These are phyloP conservation scores for Hygrocybe punicea DNA, from an alignment of 768 basidiomycete species.

Conservation along the genomic window DNA sequence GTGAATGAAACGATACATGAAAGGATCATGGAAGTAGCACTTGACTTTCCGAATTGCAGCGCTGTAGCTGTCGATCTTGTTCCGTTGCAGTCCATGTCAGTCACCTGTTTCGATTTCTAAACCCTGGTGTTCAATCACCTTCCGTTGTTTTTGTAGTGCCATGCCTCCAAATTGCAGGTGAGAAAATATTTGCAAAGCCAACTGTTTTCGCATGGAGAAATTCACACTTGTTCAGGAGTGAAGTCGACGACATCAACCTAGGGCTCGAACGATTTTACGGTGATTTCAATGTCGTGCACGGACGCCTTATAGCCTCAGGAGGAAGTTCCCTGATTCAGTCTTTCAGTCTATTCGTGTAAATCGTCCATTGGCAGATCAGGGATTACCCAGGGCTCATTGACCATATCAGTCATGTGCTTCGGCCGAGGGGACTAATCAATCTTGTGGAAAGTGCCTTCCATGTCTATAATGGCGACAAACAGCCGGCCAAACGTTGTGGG, in stretches of 20 bases:
- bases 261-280: too few relatives aligned
- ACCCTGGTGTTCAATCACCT: background rate
- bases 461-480: conserved; percentile 52
- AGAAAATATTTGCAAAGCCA: background rate
- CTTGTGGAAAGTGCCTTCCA: conserved; percentile 68
- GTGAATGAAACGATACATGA: background rate
- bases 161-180: conserved; percentile 74
- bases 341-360: background rate
- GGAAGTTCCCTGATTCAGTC: conserved; percentile 42
- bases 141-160: conserved; percentile 34
- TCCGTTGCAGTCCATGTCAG: conserved; percentile 72
- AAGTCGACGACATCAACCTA: too few relatives aligned
- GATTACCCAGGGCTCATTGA: conserved; percentile 63
- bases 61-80: conserved; percentile 77
- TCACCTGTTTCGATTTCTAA: conserved; percentile 7
- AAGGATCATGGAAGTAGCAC: conserved; percentile 75
- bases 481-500: conserved; percentile 36
- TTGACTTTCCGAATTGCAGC: conserved; percentile 65
- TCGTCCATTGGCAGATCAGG: conserved; percentile 52
- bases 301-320: conserved; percentile 67
- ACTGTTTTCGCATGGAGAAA: too few relatives aligned
- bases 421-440: conserved; percentile 66
- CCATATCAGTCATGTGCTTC: conserved; percentile 62
- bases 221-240: too few relatives aligned
- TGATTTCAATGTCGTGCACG: conserved; percentile 74